Percentiles rank a stretch among this genome's conserved stretches.
These are phyloP conservation scores for Pichia terricola DNA, from an alignment of 1,139 yeast species.

Conservation along the genomic window DNA sequence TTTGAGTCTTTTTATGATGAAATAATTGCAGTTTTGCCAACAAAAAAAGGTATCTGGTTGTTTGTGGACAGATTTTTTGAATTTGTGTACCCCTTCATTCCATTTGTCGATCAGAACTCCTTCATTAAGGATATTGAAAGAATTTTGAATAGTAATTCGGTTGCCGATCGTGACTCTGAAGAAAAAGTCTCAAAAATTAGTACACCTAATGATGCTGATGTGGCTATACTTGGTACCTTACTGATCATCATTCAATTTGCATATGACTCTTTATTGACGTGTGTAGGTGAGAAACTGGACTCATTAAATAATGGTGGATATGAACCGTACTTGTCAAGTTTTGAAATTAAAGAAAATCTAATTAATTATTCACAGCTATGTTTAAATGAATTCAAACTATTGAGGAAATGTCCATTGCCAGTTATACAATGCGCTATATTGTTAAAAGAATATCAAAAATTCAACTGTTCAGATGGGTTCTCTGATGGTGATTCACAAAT, in stretches of 20 bases:
- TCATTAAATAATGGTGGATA: not conserved
- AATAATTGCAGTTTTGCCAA: slow-evolving; percentile 24
- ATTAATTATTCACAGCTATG: slow-evolving; percentile 26
- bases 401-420: slow-evolving; percentile 38
- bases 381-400: slow-evolving; percentile 39
- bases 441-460: slow-evolving; percentile 35
- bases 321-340: not conserved
- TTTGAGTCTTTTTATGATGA: not conserved
- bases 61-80: slow-evolving; percentile 36
- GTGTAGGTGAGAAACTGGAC: slow-evolving; percentile 14
- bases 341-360: not conserved
- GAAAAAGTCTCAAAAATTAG: slow-evolving; percentile 17
- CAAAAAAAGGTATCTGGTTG: slow-evolving; percentile 35
- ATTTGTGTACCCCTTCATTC: slow-evolving; percentile 37
- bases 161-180: slow-evolving; percentile 3
- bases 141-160: slow-evolving; percentile 7
- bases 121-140: slow-evolving; percentile 24
- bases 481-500: slow-evolving; percentile 39
- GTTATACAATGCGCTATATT: slow-evolving; percentile 41
- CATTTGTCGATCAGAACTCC: slow-evolving; percentile 37
- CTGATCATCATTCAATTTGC: slow-evolving; percentile 35
- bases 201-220: slow-evolving; percentile 34
- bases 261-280: slow-evolving; percentile 29
- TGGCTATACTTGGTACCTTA: slow-evolving; percentile 37
- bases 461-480: slow-evolving; percentile 25